Evolutionary conservation across 805 yeast genomes (phyloP).

Genomic region (Brettanomyces bruxellensis): DNA sequence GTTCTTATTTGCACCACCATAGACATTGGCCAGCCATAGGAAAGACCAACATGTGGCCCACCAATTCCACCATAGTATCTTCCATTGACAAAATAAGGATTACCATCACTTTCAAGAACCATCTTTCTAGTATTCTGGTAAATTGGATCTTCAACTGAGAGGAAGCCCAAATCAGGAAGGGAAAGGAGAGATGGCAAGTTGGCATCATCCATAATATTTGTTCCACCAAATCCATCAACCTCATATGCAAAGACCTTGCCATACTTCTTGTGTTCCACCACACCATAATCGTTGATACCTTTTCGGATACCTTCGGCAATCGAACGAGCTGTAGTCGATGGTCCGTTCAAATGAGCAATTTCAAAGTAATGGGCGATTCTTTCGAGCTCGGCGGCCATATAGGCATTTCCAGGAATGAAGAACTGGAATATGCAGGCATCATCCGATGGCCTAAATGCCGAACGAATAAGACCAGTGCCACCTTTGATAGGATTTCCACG

Average conservation of each 20-base stretch:
- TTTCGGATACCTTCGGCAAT: slow-evolving; percentile 34
- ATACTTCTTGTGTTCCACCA: slow-evolving; percentile 54
- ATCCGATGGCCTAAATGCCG: slow-evolving; percentile 84
- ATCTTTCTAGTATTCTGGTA: slow-evolving; percentile 75
- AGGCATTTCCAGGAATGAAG: slow-evolving; percentile 82
- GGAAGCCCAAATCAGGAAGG: slow-evolving; percentile 70
- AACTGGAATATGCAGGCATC: slow-evolving; percentile 77
- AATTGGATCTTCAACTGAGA: slow-evolving; percentile 39
- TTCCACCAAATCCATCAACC: slow-evolving; percentile 78
- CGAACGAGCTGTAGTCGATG: slow-evolving; percentile 21
- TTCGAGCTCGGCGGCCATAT: slow-evolving; percentile 55
- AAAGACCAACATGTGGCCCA: slow-evolving; percentile 82
- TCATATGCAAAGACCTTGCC: slow-evolving; percentile 85
- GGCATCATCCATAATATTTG: slow-evolving; percentile 80
- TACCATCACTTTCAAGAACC: slow-evolving; percentile 60
- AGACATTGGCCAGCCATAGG: slow-evolving; percentile 88
- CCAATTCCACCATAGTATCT: slow-evolving; percentile 66
- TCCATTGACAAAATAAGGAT: slow-evolving; percentile 71
- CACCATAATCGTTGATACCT: slow-evolving; percentile 58
- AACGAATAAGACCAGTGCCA: slow-evolving; percentile 63
- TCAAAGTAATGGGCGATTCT: slow-evolving; percentile 23
- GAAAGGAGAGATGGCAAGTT: slow-evolving; percentile 77
- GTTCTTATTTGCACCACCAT: slow-evolving; percentile 70
- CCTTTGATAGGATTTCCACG: slow-evolving; percentile 75
- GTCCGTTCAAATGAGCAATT: slow-evolving; percentile 7